A percentile compares a stretch with the other conserved stretches of the same genome.
These are phyloP conservation scores for Exophiala dermatitidis DNA, from an alignment of 2,329 filamentous ascomycete species.

Conservation along the genomic window DNA sequence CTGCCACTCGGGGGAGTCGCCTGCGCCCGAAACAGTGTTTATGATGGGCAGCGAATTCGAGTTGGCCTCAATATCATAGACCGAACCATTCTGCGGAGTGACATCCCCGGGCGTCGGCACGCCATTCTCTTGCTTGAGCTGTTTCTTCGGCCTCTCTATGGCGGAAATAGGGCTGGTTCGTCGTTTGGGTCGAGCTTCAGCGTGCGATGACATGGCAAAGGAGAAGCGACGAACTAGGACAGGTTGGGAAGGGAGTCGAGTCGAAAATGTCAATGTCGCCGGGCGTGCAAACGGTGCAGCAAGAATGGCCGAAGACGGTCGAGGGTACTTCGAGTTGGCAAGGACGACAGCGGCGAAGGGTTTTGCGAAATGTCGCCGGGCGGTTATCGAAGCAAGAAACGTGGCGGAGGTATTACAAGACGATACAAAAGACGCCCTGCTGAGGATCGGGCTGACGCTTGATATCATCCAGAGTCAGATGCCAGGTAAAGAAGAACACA, in stretches of 20 bases:
- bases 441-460: conserved; percentile 11
- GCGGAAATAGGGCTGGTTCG: conserved; percentile 48
- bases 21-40: conserved; percentile 43
- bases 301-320: not conserved
- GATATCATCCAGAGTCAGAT: conserved; percentile 22
- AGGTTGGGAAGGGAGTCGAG: not conserved
- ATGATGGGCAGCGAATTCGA: conserved; percentile 42
- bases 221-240: not conserved
- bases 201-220: conserved; percentile 43
- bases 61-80: conserved; percentile 40
- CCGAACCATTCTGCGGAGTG: conserved; percentile 39
- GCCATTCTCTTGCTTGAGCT: conserved; percentile 44
- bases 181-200: conserved; percentile 46
- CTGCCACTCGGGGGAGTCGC: conserved; percentile 82
- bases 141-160: conserved; percentile 49
- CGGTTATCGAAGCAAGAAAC: conserved; percentile 1
- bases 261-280: not conserved
- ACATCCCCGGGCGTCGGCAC: conserved; percentile 36
- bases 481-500: not conserved
- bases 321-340: not conserved
- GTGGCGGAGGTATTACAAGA: conserved; percentile 11
- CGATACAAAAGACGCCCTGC: conserved; percentile 12
- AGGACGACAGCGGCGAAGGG: not conserved
- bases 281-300: not conserved
- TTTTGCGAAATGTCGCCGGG: not conserved